Evolutionary conservation across 208 protist species (phyloP).

Genomic region (Leishmania turanica): DNA sequence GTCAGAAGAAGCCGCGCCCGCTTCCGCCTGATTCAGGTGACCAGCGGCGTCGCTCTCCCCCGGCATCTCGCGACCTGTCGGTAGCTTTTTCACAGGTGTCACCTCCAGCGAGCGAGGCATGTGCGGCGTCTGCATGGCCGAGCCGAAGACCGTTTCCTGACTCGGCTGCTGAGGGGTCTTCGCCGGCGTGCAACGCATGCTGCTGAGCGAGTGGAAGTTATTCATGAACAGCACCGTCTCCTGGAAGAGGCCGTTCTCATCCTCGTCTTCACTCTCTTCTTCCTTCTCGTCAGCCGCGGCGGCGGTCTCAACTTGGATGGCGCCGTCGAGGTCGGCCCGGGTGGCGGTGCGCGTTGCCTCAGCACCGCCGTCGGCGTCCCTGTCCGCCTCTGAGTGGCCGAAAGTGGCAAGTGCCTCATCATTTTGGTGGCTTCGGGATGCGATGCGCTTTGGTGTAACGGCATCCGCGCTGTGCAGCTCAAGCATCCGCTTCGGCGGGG

Average conservation of each 20-base stretch:
- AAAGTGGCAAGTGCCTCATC: not conserved
- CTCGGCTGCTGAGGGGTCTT: constrained; percentile 11
- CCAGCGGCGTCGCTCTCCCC: not conserved
- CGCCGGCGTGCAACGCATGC: constrained; percentile 23
- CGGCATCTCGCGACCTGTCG: not conserved
- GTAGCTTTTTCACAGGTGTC: constrained; percentile 16
- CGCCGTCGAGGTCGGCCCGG: not conserved
- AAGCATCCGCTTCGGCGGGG: not conserved
- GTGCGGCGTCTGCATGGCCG: constrained; percentile 14
- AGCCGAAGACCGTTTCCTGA: not conserved
- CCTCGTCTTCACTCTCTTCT: constrained; percentile 34
- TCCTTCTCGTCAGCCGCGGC: not conserved
- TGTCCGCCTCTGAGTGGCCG: not conserved
- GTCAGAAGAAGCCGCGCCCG: not conserved
- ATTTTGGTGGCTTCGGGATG: not conserved
- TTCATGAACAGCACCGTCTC: constrained; percentile 39
- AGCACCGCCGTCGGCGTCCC: not conserved
- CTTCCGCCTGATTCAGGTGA: not conserved
- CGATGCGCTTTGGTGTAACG: not conserved
- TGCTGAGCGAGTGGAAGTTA: constrained; percentile 32
- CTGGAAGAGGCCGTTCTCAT: constrained; percentile 34
- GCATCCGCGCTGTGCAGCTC: not conserved
- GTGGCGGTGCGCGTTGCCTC: not conserved
- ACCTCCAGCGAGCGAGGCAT: constrained; percentile 18
- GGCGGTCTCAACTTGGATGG: not conserved